Percentiles rank a stretch among this genome's conserved stretches.
Evolutionary conservation across 2,329 filamentous ascomycete genomes (phyloP).

Genomic region (Trichophyton rubrum): DNA sequence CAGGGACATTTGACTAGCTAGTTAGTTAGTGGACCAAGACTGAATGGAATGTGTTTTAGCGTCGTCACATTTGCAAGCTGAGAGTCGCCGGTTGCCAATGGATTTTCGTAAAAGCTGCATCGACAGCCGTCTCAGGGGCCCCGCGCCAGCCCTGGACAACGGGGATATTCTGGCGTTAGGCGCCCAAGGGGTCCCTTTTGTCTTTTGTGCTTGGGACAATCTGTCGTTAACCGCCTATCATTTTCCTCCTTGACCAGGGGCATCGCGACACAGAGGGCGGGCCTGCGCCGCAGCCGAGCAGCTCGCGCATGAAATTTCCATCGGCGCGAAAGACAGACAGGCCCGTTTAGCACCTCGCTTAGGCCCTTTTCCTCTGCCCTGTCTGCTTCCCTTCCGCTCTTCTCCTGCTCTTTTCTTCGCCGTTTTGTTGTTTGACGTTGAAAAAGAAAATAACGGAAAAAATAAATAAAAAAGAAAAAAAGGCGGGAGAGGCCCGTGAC

Average conservation of each 20-base stretch:
- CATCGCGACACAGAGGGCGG: neutral
- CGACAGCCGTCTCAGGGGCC: neutral
- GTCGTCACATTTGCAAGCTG: neutral
- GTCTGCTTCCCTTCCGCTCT: neutral
- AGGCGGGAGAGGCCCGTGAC: neutral
- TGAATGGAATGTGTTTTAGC: neutral
- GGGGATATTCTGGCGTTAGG: neutral
- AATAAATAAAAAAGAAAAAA: neutral
- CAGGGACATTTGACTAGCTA: neutral
- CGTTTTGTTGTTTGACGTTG: neutral
- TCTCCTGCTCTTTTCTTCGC: neutral
- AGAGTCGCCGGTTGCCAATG: conserved; percentile 1
- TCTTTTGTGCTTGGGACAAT: neutral
- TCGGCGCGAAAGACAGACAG: neutral
- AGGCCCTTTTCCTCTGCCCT: too few species aligned
- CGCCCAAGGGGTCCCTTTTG: neutral
- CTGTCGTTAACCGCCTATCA: conserved; percentile 2
- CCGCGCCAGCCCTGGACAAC: neutral
- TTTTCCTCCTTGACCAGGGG: neutral
- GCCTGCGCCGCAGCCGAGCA: conserved; percentile 1
- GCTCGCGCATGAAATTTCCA: conserved; percentile 2
- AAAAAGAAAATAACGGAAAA: too few species aligned
- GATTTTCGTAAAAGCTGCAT: neutral
- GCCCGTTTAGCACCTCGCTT: neutral
- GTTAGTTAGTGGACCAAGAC: neutral